phyloP scores from a whole-genome alignment of 345 rosid genomes.

The Anacardium occidentale region DNA sequence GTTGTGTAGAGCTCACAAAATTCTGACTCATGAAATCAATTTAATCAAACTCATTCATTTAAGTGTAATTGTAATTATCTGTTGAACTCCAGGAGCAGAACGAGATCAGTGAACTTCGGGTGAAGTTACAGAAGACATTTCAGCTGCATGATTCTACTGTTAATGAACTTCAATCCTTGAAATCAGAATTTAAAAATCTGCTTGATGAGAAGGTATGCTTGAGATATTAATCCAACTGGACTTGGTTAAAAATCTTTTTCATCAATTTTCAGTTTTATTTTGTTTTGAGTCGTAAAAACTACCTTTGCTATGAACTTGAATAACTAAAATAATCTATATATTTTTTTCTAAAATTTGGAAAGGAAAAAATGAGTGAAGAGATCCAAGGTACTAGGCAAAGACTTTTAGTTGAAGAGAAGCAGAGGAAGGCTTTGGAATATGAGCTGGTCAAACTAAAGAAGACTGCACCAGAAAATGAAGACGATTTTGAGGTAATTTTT shows the following conservation, averaged over 20 bases:
- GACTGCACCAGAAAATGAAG: slow-evolving; percentile 49
- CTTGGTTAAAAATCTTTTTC: not conserved
- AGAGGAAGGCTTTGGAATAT: slow-evolving; percentile 58
- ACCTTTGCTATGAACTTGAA: not conserved
- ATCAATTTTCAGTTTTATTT: slow-evolving; percentile 4
- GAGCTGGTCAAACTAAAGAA: slow-evolving; percentile 63
- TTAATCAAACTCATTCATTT: not conserved
- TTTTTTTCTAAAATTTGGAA: slow-evolving; percentile 4
- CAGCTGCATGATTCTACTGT: slow-evolving; percentile 45
- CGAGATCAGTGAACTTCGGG: slow-evolving; percentile 44
- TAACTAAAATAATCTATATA: not conserved
- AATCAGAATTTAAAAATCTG: slow-evolving; percentile 49
- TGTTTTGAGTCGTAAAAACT: not conserved
- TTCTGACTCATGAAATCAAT: not conserved
- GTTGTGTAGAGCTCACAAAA: not conserved
- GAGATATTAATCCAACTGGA: slow-evolving; percentile 2
- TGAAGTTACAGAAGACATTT: slow-evolving; percentile 46
- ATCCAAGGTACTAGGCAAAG: slow-evolving; percentile 49
- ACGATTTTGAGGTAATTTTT: slow-evolving; percentile 49
- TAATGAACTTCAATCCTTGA: slow-evolving; percentile 60
- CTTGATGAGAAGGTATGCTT: slow-evolving; percentile 62
- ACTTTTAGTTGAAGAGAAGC: slow-evolving; percentile 68
- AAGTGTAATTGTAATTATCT: not conserved
- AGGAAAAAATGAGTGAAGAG: slow-evolving; percentile 65
- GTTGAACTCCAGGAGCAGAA: slow-evolving; percentile 48